phyloP scores from a whole-genome alignment of 2,329 filamentous ascomycete genomes.

The Sclerotinia sclerotiorum region DNA sequence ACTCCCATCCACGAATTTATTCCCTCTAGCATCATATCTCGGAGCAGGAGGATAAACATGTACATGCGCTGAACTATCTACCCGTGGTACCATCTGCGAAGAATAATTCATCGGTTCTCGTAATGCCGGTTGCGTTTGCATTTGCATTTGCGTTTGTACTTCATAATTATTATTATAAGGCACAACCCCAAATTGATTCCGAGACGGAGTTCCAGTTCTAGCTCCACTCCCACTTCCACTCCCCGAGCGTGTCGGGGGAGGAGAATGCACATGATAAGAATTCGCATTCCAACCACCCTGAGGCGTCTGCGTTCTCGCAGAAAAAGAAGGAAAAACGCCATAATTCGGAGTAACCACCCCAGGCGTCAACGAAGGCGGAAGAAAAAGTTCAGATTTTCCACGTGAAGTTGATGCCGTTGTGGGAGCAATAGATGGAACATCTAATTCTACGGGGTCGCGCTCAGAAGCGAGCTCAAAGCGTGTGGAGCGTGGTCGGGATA shows the following conservation, averaged over 20 bases:
- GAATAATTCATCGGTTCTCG: constrained; percentile 1
- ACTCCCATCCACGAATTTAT: neutral
- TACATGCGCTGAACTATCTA: no score
- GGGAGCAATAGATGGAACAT: neutral
- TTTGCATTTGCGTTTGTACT: neutral
- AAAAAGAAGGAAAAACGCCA: no score
- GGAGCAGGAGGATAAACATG: neutral
- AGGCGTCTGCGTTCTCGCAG: neutral
- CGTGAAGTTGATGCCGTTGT: neutral
- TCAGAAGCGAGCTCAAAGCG: constrained; percentile 5
- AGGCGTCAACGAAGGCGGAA: constrained; percentile 1
- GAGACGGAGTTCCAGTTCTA: no score
- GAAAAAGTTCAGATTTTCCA: neutral
- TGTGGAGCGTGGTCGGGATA: constrained; percentile 12
- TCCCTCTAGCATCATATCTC: constrained; percentile 1
- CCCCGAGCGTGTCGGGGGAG: no score
- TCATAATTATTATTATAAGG: no score
- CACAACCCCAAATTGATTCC: no score
- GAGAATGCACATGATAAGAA: no score
- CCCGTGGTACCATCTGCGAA: neutral
- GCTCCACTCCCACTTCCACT: no score
- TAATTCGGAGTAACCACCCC: neutral
- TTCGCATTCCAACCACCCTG: no score
- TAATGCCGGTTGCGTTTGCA: neutral
- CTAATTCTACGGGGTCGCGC: constrained; percentile 14